Evolutionary conservation across 345 rosid species (phyloP).

Genomic region (Lumnitzera racemosa): DNA sequence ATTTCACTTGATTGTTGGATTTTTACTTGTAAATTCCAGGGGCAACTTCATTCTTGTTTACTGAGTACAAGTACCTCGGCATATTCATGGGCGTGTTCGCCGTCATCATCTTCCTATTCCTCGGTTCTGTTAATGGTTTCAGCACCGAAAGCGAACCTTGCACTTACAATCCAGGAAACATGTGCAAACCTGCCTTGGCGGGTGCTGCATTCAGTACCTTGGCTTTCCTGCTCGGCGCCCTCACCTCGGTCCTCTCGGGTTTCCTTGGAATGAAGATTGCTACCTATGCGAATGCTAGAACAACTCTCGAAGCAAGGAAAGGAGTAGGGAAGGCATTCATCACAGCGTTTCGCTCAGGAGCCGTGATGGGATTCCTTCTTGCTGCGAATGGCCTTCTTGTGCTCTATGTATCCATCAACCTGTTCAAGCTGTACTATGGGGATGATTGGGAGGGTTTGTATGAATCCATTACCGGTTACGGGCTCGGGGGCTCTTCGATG

Average conservation of each 20-base stretch:
- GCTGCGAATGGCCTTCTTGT: slow-evolving; percentile 69
- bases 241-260: slow-evolving; percentile 60
- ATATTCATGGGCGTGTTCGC: slow-evolving; percentile 43
- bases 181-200: slow-evolving; percentile 60
- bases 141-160: slow-evolving; percentile 57
- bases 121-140: slow-evolving; percentile 63
- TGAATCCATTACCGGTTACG: slow-evolving; percentile 69
- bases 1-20: too few relatives aligned
- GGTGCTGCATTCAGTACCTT: slow-evolving; percentile 53
- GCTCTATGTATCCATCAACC: slow-evolving; percentile 39
- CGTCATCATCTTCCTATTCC: slow-evolving; percentile 48
- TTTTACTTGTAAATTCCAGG: slow-evolving; percentile 25
- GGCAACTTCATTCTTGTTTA: slow-evolving; percentile 55
- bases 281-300: slow-evolving; percentile 64
- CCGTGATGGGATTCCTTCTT: slow-evolving; percentile 72
- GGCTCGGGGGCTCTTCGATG: slow-evolving; percentile 63
- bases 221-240: slow-evolving; percentile 64
- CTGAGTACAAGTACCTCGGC: slow-evolving; percentile 52
- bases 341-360: slow-evolving; percentile 53
- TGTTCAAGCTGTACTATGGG: slow-evolving; percentile 57
- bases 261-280: slow-evolving; percentile 74
- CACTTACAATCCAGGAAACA: slow-evolving; percentile 41
- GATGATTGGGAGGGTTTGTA: slow-evolving; percentile 74
- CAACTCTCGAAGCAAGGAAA: slow-evolving; percentile 58
- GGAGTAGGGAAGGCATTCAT: slow-evolving; percentile 64